Conservation (phyloP, 306 rosid species). For the Lupinus albus region DNA sequence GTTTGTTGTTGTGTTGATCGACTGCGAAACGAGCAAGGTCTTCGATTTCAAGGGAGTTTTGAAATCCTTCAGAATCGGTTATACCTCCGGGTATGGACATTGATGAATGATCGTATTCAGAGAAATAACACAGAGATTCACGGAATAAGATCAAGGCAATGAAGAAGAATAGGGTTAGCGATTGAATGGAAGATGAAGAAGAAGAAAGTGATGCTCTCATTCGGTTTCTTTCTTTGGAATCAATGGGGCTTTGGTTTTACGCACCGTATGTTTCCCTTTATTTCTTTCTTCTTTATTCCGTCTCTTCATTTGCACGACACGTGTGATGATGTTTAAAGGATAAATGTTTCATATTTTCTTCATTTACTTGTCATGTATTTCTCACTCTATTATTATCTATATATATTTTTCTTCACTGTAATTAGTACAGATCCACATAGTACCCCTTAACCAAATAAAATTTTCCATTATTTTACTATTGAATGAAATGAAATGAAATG, state of each 20-base stretch:
- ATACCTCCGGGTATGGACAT: constrained; percentile 66
- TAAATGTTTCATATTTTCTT: too few relatives aligned
- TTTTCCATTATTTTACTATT: too few relatives aligned
- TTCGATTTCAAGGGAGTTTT: constrained; percentile 63
- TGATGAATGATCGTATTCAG: constrained; percentile 38
- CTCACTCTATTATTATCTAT: too few relatives aligned
- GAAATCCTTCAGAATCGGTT: constrained; percentile 46
- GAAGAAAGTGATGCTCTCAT: constrained; percentile 45
- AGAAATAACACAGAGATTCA: constrained; percentile 24
- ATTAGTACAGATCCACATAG: too few relatives aligned
- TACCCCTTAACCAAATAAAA: too few relatives aligned
- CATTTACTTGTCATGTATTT: too few relatives aligned
- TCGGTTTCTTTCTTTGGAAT: constrained; percentile 21
- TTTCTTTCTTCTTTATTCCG: too few relatives aligned
- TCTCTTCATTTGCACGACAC: neutral
- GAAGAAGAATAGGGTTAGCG: constrained; percentile 1
- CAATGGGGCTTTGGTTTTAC: neutral
- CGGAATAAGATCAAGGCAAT: constrained; percentile 4
- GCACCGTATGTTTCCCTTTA: too few relatives aligned
- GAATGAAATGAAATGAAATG: too few relatives aligned
- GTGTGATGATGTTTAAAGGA: too few relatives aligned
- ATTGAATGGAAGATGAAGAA: neutral
- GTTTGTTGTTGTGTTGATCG: constrained; percentile 72
- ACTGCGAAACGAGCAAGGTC: constrained; percentile 81
- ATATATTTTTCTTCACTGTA: too few relatives aligned